Evolutionary conservation across 208 protist species (phyloP), one percentile per base, ranked within the genome.

Genomic region (Wallacemonas sp.): DNA sequence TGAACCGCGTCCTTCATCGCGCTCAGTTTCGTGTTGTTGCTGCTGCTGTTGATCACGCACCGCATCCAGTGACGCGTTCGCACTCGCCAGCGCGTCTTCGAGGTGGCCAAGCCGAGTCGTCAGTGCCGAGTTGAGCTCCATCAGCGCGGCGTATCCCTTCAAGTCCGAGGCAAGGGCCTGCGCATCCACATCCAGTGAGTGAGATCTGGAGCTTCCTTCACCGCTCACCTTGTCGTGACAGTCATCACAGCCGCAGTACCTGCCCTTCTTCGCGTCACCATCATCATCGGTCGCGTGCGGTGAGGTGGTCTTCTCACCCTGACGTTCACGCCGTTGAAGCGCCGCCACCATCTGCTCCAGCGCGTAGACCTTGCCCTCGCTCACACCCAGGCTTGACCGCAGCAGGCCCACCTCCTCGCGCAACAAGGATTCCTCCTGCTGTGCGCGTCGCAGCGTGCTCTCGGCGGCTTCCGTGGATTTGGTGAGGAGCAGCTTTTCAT

Each of bases 71-170:
- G 39, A 16, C 49, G 71, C 24, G 23, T 33, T 61, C 39, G 69
- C 36, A 49, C 46, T 24, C 26, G 27, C 27, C 17, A 85, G 43
- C 29, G 78, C 38, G n/a, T 61, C 48, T 49, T 93, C 76, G 19
- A 87, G 56, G 30, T 74, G 65, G 12, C 61, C 56, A 23, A 88
- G 39, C 21, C 72, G 67, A 1, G 62, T 46, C 54, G 82, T 80
- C 49, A 88, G 68, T n/a, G 73, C 33, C 0, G 75, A 57, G 73
- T 94, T 90, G 16, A 90, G 17, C 8, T 68, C 54, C 84, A 94
- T 87, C 12, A 94, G 61, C 38, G 80, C 61, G n/a, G 76, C 63
- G 65, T 94, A 90, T 34, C 84, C 85, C 36, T 83, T 88, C 30
- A 81, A 9, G 47, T 89, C 83, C 30, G 80, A 80, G 1, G 67